Conservation (phyloP, 2,329 filamentous ascomycete species). For the Arachnopeziza araneosa region DNA sequence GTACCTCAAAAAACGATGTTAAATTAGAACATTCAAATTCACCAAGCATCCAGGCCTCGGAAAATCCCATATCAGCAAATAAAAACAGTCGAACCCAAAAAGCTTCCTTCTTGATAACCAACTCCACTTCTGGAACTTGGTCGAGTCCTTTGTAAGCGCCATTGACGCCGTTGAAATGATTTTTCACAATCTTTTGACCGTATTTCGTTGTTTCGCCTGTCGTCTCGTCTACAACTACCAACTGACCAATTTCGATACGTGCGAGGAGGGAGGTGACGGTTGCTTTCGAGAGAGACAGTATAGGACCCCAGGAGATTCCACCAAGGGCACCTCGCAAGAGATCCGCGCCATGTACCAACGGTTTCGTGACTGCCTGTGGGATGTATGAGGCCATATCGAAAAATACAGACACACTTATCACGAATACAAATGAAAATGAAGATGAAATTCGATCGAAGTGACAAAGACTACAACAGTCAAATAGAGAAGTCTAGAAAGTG, state of each 20-base stretch:
- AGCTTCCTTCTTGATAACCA: constrained; percentile 57
- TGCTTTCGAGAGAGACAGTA: constrained; percentile 41
- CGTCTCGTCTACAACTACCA: constrained; percentile 44
- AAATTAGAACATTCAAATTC: constrained; percentile 63
- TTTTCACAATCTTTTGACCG: constrained; percentile 41
- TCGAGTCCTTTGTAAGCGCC: constrained; percentile 33
- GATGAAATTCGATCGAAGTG: neutral
- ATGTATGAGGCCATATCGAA: constrained; percentile 33
- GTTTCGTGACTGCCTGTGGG: constrained; percentile 34
- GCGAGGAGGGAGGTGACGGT: constrained; percentile 41
- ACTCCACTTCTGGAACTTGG: constrained; percentile 41
- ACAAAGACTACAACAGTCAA: neutral
- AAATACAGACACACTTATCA: constrained; percentile 7
- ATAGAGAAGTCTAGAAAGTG: neutral
- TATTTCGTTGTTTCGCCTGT: constrained; percentile 38
- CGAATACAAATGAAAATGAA: neutral
- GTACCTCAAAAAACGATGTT: constrained; percentile 61
- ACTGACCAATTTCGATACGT: constrained; percentile 42
- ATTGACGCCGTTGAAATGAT: constrained; percentile 30
- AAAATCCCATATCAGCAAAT: constrained; percentile 71
- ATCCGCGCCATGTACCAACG: constrained; percentile 37
- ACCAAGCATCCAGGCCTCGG: constrained; percentile 61
- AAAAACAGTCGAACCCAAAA: constrained; percentile 67
- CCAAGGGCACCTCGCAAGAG: constrained; percentile 39
- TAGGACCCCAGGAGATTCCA: constrained; percentile 43